Evolutionary conservation across 495 filamentous ascomycete species (phyloP).

Genomic region (Aspergillus ostianus): DNA sequence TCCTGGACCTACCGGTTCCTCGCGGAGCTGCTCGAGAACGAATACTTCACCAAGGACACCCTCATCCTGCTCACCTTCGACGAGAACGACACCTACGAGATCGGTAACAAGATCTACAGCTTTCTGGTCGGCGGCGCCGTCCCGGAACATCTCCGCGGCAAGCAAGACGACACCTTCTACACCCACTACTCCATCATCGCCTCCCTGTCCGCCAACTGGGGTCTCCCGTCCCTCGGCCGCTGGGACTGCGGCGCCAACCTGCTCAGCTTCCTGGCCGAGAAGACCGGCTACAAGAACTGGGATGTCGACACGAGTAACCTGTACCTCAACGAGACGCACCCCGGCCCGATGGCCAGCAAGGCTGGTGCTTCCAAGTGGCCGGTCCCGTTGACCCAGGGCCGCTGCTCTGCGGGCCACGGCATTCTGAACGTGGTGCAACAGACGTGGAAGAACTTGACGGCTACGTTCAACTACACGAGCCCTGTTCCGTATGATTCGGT

Average conservation of each 20-base stretch:
- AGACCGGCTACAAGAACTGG: slow-evolving; percentile 49
- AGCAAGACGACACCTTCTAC: slow-evolving; percentile 65
- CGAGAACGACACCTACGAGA: slow-evolving; percentile 59
- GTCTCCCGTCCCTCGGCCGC: slow-evolving; percentile 57
- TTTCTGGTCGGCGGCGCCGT: slow-evolving; percentile 66
- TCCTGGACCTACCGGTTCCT: slow-evolving; percentile 61
- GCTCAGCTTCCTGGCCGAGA: slow-evolving; percentile 52
- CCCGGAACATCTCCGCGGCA: slow-evolving; percentile 54
- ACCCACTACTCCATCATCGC: slow-evolving; percentile 70
- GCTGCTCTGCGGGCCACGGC: slow-evolving; percentile 44
- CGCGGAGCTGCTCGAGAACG: slow-evolving; percentile 56
- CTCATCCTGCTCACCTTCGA: slow-evolving; percentile 66
- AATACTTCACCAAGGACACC: slow-evolving; percentile 66
- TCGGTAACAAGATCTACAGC: slow-evolving; percentile 54
- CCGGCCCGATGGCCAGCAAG: slow-evolving; percentile 39
- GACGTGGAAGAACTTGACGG: slow-evolving; percentile 28
- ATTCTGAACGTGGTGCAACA: slow-evolving; percentile 40
- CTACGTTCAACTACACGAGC: slow-evolving; percentile 42
- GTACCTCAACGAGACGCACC: slow-evolving; percentile 45
- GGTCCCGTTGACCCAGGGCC: slow-evolving; percentile 36
- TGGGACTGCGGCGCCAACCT: slow-evolving; percentile 67
- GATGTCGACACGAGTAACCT: slow-evolving; percentile 37
- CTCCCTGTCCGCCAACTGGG: slow-evolving; percentile 67
- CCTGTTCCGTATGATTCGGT: slow-evolving; percentile 30
- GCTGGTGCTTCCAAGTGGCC: slow-evolving; percentile 40